A percentile compares a stretch with the other conserved stretches of the same genome.
Conservation (phyloP, 768 basidiomycete genomes). For the Podaxis pistillaris region DNA sequence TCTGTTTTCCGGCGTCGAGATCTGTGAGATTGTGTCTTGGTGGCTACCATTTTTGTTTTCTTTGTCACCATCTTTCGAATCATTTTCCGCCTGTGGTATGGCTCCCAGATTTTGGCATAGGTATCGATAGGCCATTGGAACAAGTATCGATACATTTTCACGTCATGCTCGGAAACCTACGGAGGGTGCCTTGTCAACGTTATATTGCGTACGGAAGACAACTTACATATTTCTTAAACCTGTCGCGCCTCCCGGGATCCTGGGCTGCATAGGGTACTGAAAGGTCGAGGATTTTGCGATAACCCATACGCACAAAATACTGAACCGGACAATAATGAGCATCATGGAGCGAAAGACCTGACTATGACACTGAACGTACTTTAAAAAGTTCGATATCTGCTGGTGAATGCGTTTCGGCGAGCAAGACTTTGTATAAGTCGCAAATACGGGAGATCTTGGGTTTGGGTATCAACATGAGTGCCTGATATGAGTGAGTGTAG, state of each 20-base stretch:
- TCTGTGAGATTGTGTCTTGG: not conserved
- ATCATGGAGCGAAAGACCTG: not conserved
- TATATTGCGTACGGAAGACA: too few species aligned
- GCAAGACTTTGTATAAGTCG: not conserved
- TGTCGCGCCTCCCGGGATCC: not conserved
- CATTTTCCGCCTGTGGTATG: not conserved
- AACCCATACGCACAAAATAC: not conserved
- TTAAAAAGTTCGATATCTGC: not conserved
- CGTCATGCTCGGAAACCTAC: not conserved
- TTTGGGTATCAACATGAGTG: constrained; percentile 1
- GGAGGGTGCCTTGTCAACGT: not conserved
- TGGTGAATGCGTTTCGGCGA: not conserved
- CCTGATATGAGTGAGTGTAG: not conserved
- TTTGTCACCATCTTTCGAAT: not conserved
- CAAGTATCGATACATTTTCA: not conserved
- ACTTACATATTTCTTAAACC: not conserved
- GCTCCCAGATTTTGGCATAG: constrained; percentile 1
- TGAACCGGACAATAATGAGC: not conserved
- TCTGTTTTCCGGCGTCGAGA: not conserved
- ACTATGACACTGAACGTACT: not conserved
- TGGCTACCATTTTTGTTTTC: constrained; percentile 9
- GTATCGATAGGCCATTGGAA: constrained; percentile 9
- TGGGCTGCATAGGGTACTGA: not conserved
- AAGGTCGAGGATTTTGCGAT: not conserved
- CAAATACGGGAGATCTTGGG: not conserved